Evolutionary conservation across 306 rosid species (phyloP), one percentile per base, ranked within the genome.

Genomic region (Trifolium subterraneum): DNA sequence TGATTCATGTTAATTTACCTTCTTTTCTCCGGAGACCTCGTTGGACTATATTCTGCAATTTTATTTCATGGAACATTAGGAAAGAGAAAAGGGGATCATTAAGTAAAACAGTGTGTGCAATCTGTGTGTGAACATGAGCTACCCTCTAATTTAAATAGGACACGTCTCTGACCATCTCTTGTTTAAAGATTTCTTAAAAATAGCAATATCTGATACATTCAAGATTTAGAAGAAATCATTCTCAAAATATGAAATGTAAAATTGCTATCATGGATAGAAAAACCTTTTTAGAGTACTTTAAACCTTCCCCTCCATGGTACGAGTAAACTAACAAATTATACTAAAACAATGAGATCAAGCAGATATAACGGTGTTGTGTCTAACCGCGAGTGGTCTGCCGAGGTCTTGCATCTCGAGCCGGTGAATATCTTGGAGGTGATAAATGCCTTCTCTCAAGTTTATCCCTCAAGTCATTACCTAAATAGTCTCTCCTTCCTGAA

Each of bases 401-500:
- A 52, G 82, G 87, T 80, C 95, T 86, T 75, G 83, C 84, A 78
- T 92, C 88, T 85, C 88, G 87, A 50, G 75, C 79, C 6, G 97
- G 90, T 48, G 97, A 83, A 73, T 83, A 87, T 70, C 83, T 84
- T 72, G 61, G 78, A 70, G 79, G 87, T 38, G 97, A 90, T 80
- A 88, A 81, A 73, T 79, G 73, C 80, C 93, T 83, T 74, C 92
- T 80, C 19, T 82, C 96, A 82, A 91, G 92, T 85, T 78, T 94
- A 78, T 85, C 94, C 86, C 99, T 88, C 81, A 92, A 84, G 81
- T 94, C 96, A 84, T 80, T 72, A 39, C 83, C 90, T 73, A 75
- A 81, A 85, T 84, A 82, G 42, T 85, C 95, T 78, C 80, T 84
- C 80, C 89, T 83, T 75, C 95, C 99, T 94, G 78, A 79, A 87